These are phyloP conservation scores for Blastobotrys aristatus DNA, from an alignment of 1,139 yeast species.

Conservation along the genomic window DNA sequence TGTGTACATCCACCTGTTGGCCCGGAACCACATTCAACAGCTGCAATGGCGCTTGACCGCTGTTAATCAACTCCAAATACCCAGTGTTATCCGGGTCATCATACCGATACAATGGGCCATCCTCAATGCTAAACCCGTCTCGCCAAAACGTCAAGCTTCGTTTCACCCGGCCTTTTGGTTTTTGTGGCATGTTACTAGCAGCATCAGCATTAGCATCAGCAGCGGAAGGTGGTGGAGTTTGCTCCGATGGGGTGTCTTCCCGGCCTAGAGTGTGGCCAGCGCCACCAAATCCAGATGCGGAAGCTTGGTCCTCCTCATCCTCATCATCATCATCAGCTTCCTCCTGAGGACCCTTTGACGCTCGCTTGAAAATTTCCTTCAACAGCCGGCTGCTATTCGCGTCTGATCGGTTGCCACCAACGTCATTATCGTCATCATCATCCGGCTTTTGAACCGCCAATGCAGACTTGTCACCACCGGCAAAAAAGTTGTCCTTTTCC, in stretches of 20 bases:
- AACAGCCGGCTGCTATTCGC: slow-evolving; percentile 37
- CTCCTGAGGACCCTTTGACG: slow-evolving; percentile 39
- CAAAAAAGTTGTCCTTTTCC: slow-evolving; percentile 71
- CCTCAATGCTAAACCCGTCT: slow-evolving; percentile 93
- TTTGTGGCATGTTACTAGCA: slow-evolving; percentile 10
- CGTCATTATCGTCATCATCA: slow-evolving; percentile 37
- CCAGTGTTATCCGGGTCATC: slow-evolving; percentile 85
- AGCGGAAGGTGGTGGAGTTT: slow-evolving; percentile 6
- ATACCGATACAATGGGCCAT: slow-evolving; percentile 76
- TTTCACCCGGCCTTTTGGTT: slow-evolving; percentile 21
- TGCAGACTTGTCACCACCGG: slow-evolving; percentile 94
- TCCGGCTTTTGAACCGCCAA: slow-evolving; percentile 91
- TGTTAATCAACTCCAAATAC: slow-evolving; percentile 72
- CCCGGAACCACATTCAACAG: slow-evolving; percentile 79
- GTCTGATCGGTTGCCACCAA: slow-evolving; percentile 3
- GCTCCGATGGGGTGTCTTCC: slow-evolving; percentile 25
- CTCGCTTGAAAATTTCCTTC: slow-evolving; percentile 55
- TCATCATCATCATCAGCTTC: slow-evolving; percentile 33
- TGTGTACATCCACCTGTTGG: slow-evolving; percentile 93
- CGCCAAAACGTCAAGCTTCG: slow-evolving; percentile 88
- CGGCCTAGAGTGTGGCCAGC: slow-evolving; percentile 81
- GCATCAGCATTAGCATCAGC: background rate
- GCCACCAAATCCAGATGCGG: slow-evolving; percentile 47
- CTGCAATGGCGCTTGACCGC: slow-evolving; percentile 90
- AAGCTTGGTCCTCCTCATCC: background rate